Evolutionary conservation across 768 basidiomycete genomes (phyloP).

Genomic region (Pulveroboletus sp.): DNA sequence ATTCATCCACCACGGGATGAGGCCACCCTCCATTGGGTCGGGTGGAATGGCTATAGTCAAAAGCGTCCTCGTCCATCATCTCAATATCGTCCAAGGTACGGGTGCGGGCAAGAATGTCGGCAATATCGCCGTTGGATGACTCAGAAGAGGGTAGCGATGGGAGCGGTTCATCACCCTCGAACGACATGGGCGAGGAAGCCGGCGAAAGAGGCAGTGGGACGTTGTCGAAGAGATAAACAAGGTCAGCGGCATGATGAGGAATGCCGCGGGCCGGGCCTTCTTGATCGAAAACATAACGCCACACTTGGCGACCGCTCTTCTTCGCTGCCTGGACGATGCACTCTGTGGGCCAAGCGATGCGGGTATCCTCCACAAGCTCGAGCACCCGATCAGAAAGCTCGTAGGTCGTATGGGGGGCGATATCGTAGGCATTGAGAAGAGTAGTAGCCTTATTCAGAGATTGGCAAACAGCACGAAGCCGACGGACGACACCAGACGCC

Average conservation of each 20-base stretch:
- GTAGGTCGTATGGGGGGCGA: slow-evolving; percentile 54
- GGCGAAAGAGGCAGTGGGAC: slow-evolving; percentile 49
- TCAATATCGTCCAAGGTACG: slow-evolving; percentile 25
- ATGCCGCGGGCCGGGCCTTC: slow-evolving; percentile 61
- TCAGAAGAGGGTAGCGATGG: slow-evolving; percentile 28
- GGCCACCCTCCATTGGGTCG: slow-evolving; percentile 44
- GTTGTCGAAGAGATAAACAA: slow-evolving; percentile 78
- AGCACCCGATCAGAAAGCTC: slow-evolving; percentile 64
- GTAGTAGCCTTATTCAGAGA: slow-evolving; percentile 56
- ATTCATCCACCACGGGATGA: slow-evolving; percentile 57
- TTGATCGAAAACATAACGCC: slow-evolving; percentile 81
- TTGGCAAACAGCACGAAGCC: slow-evolving; percentile 72
- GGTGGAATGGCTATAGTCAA: slow-evolving; percentile 10
- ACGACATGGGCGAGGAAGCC: slow-evolving; percentile 29
- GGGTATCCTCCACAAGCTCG: slow-evolving; percentile 72
- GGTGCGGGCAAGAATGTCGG: slow-evolving; percentile 12
- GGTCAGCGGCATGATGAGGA: slow-evolving; percentile 67
- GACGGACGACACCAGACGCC: slow-evolving; percentile 52
- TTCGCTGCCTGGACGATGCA: slow-evolving; percentile 50
- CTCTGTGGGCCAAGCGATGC: slow-evolving; percentile 74
- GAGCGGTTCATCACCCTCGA: slow-evolving; percentile 24
- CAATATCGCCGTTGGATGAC: slow-evolving; percentile 22
- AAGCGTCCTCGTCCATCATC: slow-evolving; percentile 21
- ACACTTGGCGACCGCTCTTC: slow-evolving; percentile 56
- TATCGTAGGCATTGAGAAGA: slow-evolving; percentile 68